These are phyloP conservation scores for Xylaria acuta DNA, from an alignment of 495 filamentous ascomycete species.

Conservation along the genomic window DNA sequence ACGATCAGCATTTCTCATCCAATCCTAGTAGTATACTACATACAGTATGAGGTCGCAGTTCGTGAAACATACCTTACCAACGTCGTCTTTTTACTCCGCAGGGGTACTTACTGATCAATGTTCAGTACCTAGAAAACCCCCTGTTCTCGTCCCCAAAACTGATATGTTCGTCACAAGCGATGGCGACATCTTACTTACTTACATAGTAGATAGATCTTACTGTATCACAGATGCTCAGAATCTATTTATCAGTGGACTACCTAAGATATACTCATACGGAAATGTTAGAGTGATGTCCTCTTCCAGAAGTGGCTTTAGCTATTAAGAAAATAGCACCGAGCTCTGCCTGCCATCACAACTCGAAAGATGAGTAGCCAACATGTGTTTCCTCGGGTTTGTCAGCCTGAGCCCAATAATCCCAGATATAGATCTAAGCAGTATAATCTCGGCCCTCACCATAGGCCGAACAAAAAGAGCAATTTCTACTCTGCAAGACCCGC, in stretches of 20 bases:
- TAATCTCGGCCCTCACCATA: not conserved
- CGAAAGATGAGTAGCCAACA: not conserved
- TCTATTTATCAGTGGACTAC: not conserved
- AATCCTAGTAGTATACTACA: not conserved
- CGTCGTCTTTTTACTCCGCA: not conserved
- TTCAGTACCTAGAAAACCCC: not conserved
- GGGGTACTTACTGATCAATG: not conserved
- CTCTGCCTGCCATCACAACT: not conserved
- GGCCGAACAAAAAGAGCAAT: not conserved
- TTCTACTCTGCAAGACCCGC: not conserved
- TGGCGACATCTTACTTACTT: not conserved
- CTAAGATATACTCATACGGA: not conserved
- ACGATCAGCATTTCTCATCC: slow-evolving; percentile 3
- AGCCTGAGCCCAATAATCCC: not conserved
- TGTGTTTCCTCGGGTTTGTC: not conserved
- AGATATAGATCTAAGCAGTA: not conserved
- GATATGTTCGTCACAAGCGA: not conserved
- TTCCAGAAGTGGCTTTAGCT: not conserved
- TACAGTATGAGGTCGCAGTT: slow-evolving; percentile 1
- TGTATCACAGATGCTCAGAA: not conserved
- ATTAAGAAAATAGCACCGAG: not conserved
- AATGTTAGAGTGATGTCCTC: not conserved
- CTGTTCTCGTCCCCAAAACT: not conserved
- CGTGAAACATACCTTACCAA: not conserved
- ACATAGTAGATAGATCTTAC: no score